Conservation (phyloP, 2,329 filamentous ascomycete genomes). For the Fusarium ramigenum region DNA sequence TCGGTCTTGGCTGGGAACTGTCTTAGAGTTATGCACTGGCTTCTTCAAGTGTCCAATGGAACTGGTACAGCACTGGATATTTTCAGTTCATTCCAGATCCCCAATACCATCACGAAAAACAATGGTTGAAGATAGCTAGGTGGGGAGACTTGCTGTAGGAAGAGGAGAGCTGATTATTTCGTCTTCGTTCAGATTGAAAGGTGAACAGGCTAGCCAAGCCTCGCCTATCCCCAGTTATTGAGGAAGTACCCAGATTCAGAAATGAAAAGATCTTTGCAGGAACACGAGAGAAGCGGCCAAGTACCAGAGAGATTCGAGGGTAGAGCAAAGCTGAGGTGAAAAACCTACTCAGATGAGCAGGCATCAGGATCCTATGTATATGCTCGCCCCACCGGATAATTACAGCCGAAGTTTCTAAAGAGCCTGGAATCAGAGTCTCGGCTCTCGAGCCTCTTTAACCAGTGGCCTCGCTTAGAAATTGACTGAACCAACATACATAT, state of each 20-base stretch:
- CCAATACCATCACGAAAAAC: accelerated
- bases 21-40: neutral
- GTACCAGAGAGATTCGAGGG: neutral
- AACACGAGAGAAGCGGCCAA: neutral
- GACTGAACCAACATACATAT: neutral
- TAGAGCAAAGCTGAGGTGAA: neutral
- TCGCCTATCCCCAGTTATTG: no score
- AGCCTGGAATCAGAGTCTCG: neutral
- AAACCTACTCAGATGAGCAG: accelerated
- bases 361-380: neutral
- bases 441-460: accelerated
- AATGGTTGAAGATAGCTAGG: neutral
- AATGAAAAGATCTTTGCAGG: neutral
- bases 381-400: neutral
- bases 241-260: neutral
- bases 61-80: accelerated
- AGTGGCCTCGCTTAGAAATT: no score
- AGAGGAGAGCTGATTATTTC: accelerated
- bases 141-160: no score
- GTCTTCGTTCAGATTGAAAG: neutral
- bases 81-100: neutral
- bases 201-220: neutral
- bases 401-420: accelerated
- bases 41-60: neutral
- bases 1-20: neutral